Evolutionary conservation across 768 basidiomycete species (phyloP).

Genomic region (Russula dissimulans): DNA sequence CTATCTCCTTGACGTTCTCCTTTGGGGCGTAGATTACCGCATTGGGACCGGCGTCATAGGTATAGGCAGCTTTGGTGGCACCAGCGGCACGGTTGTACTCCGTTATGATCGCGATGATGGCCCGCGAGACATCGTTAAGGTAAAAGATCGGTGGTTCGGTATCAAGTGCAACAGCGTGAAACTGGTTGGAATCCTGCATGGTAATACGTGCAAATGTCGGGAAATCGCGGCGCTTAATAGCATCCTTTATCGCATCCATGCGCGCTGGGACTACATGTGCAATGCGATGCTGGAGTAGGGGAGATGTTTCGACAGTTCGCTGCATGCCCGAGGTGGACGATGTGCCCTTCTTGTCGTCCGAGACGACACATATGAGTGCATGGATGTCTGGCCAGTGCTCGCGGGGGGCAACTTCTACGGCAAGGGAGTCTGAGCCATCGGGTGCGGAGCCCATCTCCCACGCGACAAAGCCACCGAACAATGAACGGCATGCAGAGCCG

Average conservation of each 20-base stretch:
- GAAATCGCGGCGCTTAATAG: constrained; percentile 76
- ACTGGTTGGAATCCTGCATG: constrained; percentile 97
- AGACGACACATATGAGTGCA: constrained; percentile 95
- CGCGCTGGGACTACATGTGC: constrained; percentile 74
- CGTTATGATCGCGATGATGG: constrained; percentile 85
- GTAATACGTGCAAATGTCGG: constrained; percentile 84
- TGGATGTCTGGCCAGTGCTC: constrained; percentile 93
- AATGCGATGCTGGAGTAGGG: constrained; percentile 85
- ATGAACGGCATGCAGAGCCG: constrained; percentile 94
- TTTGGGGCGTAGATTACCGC: constrained; percentile 90
- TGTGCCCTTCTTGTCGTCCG: constrained; percentile 93
- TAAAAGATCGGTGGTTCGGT: constrained; percentile 98
- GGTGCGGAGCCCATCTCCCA: constrained; percentile 70
- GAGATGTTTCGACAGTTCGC: constrained; percentile 86
- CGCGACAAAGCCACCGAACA: constrained; percentile 95
- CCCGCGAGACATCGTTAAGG: constrained; percentile 93
- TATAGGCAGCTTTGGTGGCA: constrained; percentile 84
- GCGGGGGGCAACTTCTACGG: constrained; percentile 76
- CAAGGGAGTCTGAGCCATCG: constrained; percentile 80
- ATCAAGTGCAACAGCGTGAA: constrained; percentile 96
- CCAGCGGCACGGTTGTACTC: constrained; percentile 84
- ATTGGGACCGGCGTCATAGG: constrained; percentile 98
- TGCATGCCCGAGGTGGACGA: constrained; percentile 97
- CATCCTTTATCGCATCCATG: constrained; percentile 73
- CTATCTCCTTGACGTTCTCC: constrained; percentile 68